Evolutionary conservation across 2,329 filamentous ascomycete genomes (phyloP).

Genomic region (Aspergillus sp.): DNA sequence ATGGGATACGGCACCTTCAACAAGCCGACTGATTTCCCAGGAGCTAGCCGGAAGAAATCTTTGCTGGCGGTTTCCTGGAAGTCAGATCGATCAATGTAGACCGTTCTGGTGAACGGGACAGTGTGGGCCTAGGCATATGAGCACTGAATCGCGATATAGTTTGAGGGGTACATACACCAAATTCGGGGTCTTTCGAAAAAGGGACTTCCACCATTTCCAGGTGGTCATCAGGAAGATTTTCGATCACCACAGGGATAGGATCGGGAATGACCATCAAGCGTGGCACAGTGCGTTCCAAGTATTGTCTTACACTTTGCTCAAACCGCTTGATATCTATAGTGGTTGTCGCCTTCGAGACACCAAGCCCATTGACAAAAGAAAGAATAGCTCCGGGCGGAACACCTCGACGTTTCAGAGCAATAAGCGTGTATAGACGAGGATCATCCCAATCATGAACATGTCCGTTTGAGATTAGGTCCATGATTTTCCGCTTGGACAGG

Average conservation of each 20-base stretch:
- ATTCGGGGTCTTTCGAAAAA: neutral
- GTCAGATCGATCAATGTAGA: neutral
- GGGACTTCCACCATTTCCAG: neutral
- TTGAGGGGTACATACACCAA: neutral
- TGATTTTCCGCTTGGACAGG: slow-evolving; percentile 79
- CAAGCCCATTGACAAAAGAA: slow-evolving; percentile 84
- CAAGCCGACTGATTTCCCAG: neutral
- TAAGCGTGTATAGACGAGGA: slow-evolving; percentile 83
- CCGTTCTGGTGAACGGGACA: neutral
- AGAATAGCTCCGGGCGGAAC: slow-evolving; percentile 84
- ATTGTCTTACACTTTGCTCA: neutral
- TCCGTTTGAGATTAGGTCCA: slow-evolving; percentile 71
- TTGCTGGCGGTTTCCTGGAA: neutral
- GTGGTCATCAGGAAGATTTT: neutral
- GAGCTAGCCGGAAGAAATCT: neutral
- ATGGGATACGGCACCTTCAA: neutral
- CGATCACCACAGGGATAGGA: neutral
- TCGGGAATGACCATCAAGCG: neutral
- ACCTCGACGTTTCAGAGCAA: slow-evolving; percentile 76
- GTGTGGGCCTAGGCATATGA: neutral
- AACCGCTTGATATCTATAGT: neutral
- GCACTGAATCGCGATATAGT: neutral
- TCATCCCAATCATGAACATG: slow-evolving; percentile 86
- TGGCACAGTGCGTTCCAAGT: neutral
- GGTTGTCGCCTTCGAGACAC: slow-evolving; percentile 72